Evolutionary conservation across 202 grass and related monocot genomes (phyloP), one percentile per base, ranked within the genome.

Genomic region (Setaria viridis): DNA sequence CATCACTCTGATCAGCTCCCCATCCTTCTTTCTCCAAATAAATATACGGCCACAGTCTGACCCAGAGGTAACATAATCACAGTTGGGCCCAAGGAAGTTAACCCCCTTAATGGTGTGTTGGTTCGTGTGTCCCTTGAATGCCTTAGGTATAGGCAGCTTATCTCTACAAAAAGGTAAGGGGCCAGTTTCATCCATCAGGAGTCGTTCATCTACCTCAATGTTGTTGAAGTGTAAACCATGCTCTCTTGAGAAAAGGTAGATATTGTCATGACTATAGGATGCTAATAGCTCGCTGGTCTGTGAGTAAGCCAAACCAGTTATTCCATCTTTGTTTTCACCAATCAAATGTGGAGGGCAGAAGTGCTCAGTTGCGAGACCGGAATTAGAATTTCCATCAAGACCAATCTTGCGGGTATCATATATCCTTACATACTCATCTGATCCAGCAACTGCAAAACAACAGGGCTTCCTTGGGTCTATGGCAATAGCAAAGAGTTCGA

Each of bases 11-110:
- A 95, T 80, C 67, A 94, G 50, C 54, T 67, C 77, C 65, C 82
- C 91, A 72, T 93, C 91, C 64, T 87, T 94, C 88, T 95, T 98
- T 64, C 88, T 91, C 96, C 96, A 98, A 82, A 98, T 89, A 82
- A 94, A 94, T 78, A 89, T 72, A 73, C 63, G 60, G 7, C 90
- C 93, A 50, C 88, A 91, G 76, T 98, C 93, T 62, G 96, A 98
- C 33, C 96, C 96, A 54, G 91, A 92, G 32, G 90, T 79, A 77
- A 95, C 91, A 88, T 94, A 98, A 74, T 98, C 96, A 77, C 82
- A 95, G 74, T 90, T 87, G 16, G 93, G 96, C 35, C 96, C 96
- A 68, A 98, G 90, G 79, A 95, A 98, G 75, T 74, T 89, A 59
- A 87, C 96, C 49, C 93, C 96, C 76, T 99, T 99, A n/a, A 95